Base-by-base conservation (phyloP, 257 asterid species). In the Cruciata laevipes region DNA sequence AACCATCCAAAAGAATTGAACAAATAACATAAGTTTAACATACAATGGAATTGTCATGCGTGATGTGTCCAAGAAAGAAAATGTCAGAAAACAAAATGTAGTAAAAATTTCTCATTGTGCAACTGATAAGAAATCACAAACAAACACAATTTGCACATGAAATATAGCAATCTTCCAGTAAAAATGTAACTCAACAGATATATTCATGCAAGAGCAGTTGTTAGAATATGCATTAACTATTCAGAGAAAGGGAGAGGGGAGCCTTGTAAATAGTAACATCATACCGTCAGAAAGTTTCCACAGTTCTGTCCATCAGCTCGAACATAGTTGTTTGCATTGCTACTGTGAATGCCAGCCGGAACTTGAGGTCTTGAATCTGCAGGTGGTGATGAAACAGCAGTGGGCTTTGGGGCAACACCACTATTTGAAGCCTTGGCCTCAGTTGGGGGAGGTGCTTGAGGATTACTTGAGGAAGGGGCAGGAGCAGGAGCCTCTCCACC, bases 221-320 rank as follows among this genome's bases (percentile, higher is more conserved):
- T 38, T 38, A 38, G 49, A 40, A 3, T 40, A 42, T 42, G 51
- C 51, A 40, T 17, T 14, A 16, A 17, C 57, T 52, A 52, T 27
- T 27, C n/a, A 2, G 30, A 27, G 30, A 27, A 27, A 27, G 30
- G 30, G 30, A 27, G 30, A 27, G 30, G 30, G 30, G 30, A 27
- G 30, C 30, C 30, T 27, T 27, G 30, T 27, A 14, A 63, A 4
- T 6, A 21, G 24, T 8, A 13, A 47, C 40, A 12, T 62, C 73
- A 3, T 73, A 83, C 95, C 57, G 92, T 86, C 25, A 89, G 75
- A 65, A 86, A 85, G 82, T 89, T 89, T 79, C 95, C 95, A 72
- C 89, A 81, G 78, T 86, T 87, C 72, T 86, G 95, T 33, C 96
- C 96, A 79, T 89, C 95, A 5, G 92, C 75, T 52, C 95, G 79